Base-by-base conservation (phyloP, 352 stramenopile genomes). In the Phytophthora syringae region DNA sequence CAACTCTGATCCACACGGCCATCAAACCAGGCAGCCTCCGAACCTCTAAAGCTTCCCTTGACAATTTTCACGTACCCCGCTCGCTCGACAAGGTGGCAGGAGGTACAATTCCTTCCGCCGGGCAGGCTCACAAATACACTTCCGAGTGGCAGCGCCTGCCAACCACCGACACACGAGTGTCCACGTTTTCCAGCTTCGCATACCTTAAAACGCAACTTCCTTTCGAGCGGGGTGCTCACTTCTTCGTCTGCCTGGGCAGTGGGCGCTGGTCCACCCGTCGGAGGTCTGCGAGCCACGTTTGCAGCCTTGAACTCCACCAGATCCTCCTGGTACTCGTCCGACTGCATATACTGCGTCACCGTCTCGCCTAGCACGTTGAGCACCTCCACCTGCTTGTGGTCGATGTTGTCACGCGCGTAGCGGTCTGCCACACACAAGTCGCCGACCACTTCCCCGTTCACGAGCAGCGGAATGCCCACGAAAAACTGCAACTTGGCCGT, bases 281-380 rank as follows among this genome's bases (percentile, higher is more conserved):
- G 70, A 12, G 59, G 55, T 63, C 30, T 70, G 25, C 67, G 67
- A 9, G 53, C 57, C 24, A 51, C 45, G 18, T 79, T 66, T 50
- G 75, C 58, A 24, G 82, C 64, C 61, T 90, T 90, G 67, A 90
- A 92, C 55, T 89, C 75, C 13, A 73, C 66, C 24, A 93, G 69
- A 34, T 95, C 88, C 55, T 90, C 83, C 36, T 88, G 77, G 56
- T 93, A 96, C 22, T 90, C 85, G 15, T 80, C 74, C 32, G 84
- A 94, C 45, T 88, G 85, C 88, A 96, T 96, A 79, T 96, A 96
- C 68, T 93, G 82, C 28, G 88, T 95, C 50, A 89, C 86, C 1
- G 88, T 95, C 74, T 94, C 86, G 24, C 85, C 88, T n/a, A 96
- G 74, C 18, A 96, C 86, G 48, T 89, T 92, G 25, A 96, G 74